A percentile compares a stretch with the other conserved stretches of the same genome.
phyloP scores from a whole-genome alignment of 345 rosid genomes.

The Anacardium occidentale region DNA sequence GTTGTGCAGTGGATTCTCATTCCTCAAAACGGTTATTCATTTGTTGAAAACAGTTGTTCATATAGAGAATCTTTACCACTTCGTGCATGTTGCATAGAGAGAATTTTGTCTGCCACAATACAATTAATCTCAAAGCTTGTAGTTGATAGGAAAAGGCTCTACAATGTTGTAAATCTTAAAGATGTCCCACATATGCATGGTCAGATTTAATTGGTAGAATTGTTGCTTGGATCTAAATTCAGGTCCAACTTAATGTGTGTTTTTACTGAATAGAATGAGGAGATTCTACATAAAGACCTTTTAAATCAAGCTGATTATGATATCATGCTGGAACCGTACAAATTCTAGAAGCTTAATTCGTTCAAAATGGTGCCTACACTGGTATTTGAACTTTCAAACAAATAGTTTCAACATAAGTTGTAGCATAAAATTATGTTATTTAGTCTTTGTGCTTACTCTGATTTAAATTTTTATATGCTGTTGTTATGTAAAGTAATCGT shows the following conservation, averaged over 20 bases:
- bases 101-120: neutral
- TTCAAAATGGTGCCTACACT: neutral
- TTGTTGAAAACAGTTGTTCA: neutral
- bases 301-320: neutral
- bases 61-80: neutral
- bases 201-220: neutral
- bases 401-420: constrained; percentile 1
- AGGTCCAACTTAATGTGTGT: neutral
- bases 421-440: neutral
- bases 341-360: neutral
- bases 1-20: neutral
- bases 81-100: neutral
- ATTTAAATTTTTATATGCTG: neutral
- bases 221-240: neutral
- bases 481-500: neutral
- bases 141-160: neutral
- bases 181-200: neutral
- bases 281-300: neutral
- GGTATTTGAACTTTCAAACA: too few species aligned
- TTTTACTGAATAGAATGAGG: neutral
- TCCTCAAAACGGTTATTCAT: neutral
- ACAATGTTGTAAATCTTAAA: neutral
- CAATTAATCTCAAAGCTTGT: neutral
- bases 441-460: neutral
- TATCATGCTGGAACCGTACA: neutral